Evolutionary conservation across 257 asterid genomes (phyloP), one percentile per base, ranked within the genome.

Genomic region (Haberlea rhodopensis): DNA sequence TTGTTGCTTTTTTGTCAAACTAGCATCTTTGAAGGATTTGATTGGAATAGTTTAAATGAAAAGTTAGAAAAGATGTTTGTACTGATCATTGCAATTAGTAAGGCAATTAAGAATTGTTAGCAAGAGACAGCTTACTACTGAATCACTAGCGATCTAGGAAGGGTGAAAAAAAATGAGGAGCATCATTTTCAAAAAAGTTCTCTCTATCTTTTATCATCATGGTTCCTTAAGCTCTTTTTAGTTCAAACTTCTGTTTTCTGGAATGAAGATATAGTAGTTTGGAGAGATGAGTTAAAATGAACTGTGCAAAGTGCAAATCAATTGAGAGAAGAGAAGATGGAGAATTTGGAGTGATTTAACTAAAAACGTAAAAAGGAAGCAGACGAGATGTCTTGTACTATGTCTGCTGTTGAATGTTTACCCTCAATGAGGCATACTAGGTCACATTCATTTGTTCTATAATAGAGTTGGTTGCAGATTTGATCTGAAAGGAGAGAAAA

Each of bases 61-160:
- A 22, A 18, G 26, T 31, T 31, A 4, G 58, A 54, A 23, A 55
- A 4, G 21, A 3, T 34, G 13, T 34, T 26, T n/a, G 6, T 60
- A 28, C 20, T 49, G 49, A 46, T 28, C 40, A 22, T 15, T 18
- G 8, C 20, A 6, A 48, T 13, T 11, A 51, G 15, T 11, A n/a
- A 25, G 53, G 26, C 43, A 27, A 51, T 60, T 28, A 13, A 22
- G 23, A 48, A 25, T 45, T 28, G 57, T 34, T 43, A 29, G 21
- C 53, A 6, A 16, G 31, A 31, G 34, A 55, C 34, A 37, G 61
- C 46, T 60, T 60, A 34, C 61, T 28, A n/a, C 37, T 55, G 65
- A 45, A 55, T 68, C 53, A 57, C 19, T 56, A 23, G 13, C 13
- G 28, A 26, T 60, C 6, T 19, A 27, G 61, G n/a, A n/a, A n/a